Percentiles rank a stretch among this genome's conserved stretches.
These are phyloP conservation scores for Cucurbita argyrosperma DNA, from an alignment of 306 rosid genomes.

Conservation along the genomic window DNA sequence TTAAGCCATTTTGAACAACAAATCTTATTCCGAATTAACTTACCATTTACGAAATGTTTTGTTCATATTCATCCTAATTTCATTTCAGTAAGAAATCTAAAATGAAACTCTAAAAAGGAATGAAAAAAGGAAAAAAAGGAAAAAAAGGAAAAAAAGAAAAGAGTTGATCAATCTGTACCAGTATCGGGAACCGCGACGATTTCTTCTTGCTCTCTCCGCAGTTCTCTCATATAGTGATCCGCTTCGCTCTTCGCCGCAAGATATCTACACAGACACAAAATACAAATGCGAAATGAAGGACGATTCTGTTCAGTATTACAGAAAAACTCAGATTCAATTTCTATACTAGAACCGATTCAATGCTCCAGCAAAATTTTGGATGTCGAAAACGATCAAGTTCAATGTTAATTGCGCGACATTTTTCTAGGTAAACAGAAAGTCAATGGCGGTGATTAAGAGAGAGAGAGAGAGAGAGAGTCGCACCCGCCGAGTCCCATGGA, in stretches of 20 bases:
- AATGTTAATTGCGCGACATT: no score
- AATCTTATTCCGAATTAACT: not conserved
- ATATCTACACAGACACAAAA: constrained; percentile 10
- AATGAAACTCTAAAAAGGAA: not conserved
- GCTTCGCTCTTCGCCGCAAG: constrained; percentile 41
- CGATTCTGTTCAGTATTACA: no score
- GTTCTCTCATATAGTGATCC: constrained; percentile 30
- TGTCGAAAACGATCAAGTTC: no score
- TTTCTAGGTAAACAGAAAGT: no score
- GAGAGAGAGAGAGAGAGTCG: not conserved
- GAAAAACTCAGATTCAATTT: no score
- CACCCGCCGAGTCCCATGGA: constrained; percentile 54
- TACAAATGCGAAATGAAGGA: no score
- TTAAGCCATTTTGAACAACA: not conserved
- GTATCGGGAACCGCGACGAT: constrained; percentile 28
- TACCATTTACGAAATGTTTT: not conserved
- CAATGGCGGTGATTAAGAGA: not conserved
- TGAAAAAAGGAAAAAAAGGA: not conserved
- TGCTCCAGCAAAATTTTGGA: no score
- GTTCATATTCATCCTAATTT: not conserved
- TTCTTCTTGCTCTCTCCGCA: constrained; percentile 38
- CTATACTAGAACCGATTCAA: no score
- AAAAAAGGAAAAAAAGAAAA: not conserved
- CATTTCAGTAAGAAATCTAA: not conserved
- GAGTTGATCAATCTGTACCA: constrained; percentile 14